These are phyloP conservation scores for Daldinia vernicosa DNA, from an alignment of 495 filamentous ascomycete species.

Conservation along the genomic window DNA sequence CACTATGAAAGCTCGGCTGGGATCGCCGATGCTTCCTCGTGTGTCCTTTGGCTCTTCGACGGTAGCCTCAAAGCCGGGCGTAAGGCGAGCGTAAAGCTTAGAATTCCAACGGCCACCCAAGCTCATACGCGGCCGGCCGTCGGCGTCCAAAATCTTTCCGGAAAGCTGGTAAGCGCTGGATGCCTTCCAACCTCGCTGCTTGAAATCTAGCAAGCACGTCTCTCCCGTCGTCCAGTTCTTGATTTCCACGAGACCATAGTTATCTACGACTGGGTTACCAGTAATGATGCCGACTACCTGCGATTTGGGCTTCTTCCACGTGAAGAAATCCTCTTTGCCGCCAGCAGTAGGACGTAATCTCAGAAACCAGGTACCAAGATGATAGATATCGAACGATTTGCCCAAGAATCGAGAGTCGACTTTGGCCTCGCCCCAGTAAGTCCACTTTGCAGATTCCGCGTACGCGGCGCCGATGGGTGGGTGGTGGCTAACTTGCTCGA, in stretches of 20 bases:
- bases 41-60: constrained; percentile 64
- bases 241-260: constrained; percentile 97
- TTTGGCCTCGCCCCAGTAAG: constrained; percentile 97
- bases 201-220: constrained; percentile 90
- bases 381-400: constrained; percentile 96
- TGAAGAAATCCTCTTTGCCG: constrained; percentile 86
- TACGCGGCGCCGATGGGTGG: constrained; percentile 93
- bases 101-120: constrained; percentile 97
- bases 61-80: constrained; percentile 84
- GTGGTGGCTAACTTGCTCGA: constrained; percentile 98
- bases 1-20: constrained; percentile 81
- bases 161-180: constrained; percentile 86
- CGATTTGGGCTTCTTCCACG: constrained; percentile 98
- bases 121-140: constrained; percentile 81
- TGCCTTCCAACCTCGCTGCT: constrained; percentile 92
- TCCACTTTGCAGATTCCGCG: constrained; percentile 93
- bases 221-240: constrained; percentile 97
- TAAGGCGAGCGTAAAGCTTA: constrained; percentile 92
- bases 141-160: constrained; percentile 80
- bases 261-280: constrained; percentile 95
- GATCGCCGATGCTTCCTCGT: constrained; percentile 58
- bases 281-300: constrained; percentile 99
- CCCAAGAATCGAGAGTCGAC: constrained; percentile 98
- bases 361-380: constrained; percentile 96
- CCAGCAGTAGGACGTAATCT: constrained; percentile 80